Base-by-base conservation (phyloP, 208 protist species). In the Acanthamoeba lenticulata region DNA sequence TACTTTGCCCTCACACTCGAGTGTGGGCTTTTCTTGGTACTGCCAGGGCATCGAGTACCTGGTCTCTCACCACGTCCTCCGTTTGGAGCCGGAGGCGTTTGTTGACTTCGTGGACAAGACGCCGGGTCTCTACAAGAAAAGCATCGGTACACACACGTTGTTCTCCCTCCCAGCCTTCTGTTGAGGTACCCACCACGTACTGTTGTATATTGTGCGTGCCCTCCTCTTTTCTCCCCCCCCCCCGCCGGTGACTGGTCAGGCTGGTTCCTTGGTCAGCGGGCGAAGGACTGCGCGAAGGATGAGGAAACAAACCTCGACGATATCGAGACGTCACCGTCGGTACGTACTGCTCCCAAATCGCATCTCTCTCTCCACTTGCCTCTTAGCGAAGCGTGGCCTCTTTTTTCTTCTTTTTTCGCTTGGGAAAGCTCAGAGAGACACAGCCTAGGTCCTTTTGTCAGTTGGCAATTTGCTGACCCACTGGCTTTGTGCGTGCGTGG, bases 251-350 rank as follows among this genome's bases (percentile, higher is more conserved):
- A 65, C 57, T 5, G 32, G 9, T 42, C 32, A 83, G 72, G 72
- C 1, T 83, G 72, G 72, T 27, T 40, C 3, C 72, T 83, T n/a
- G 72, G 72, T 7, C 36, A 24, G 19, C 27, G 72, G 42, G 72
- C 72, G 6, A 83, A 52, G 72, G 72, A 83, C 19, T 83, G 72
- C 72, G n/a, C 72, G 27, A 83, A 83, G 32, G 72, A 83, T 29
- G 72, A 83, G 40, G 72, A 83, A 40, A 49, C 72, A 34, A 34
- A 49, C 29, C 40, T 83, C 11, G 72, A 83, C 4, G 42, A 83
- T 27, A 21, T 83, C 9, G 24, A 83, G 0, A n/a, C 72, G 32
- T 40, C 72, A 32, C 38, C 44, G 40, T 6, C 15, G 42, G 72
- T 83, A 52, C 72, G 3, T 0, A 32, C 1, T n/a, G 0, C 24